Conservation (phyloP, 257 asterid species). For the Dorcoceras hygrometricum region DNA sequence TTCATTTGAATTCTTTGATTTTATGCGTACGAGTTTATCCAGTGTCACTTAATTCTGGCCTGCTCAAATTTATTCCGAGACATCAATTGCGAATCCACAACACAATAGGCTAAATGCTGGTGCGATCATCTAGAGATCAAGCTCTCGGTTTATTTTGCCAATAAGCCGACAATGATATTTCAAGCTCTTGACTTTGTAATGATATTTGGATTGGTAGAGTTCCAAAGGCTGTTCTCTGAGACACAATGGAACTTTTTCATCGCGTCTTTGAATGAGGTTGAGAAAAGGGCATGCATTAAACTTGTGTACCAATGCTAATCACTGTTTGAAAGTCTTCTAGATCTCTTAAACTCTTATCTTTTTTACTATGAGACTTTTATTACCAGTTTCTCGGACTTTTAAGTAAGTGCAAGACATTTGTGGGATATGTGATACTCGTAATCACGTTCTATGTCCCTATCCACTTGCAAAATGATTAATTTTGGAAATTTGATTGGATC, state of each 20-base stretch:
- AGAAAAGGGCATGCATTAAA: conserved; percentile 9
- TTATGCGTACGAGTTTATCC: background rate
- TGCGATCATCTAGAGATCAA: background rate
- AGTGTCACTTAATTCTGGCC: background rate
- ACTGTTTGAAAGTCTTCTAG: background rate
- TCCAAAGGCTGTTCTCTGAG: background rate
- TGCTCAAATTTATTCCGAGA: background rate
- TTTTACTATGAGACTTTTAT: background rate
- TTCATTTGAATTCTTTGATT: too few species aligned
- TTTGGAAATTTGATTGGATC: conserved; percentile 19
- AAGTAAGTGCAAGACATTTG: background rate
- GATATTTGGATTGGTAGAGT: background rate
- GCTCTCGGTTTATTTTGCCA: background rate
- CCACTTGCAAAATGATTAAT: conserved; percentile 14
- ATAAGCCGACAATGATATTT: background rate
- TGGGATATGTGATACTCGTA: background rate
- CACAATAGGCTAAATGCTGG: background rate
- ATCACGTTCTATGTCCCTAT: conserved; percentile 4
- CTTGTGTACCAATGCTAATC: background rate
- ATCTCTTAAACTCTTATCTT: background rate
- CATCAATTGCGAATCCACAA: background rate
- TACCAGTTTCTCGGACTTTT: background rate
- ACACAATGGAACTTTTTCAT: background rate
- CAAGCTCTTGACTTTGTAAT: background rate
- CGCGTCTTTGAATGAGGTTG: background rate